Conservation (phyloP, 805 yeast species). For the Myxozyma monticola region DNA sequence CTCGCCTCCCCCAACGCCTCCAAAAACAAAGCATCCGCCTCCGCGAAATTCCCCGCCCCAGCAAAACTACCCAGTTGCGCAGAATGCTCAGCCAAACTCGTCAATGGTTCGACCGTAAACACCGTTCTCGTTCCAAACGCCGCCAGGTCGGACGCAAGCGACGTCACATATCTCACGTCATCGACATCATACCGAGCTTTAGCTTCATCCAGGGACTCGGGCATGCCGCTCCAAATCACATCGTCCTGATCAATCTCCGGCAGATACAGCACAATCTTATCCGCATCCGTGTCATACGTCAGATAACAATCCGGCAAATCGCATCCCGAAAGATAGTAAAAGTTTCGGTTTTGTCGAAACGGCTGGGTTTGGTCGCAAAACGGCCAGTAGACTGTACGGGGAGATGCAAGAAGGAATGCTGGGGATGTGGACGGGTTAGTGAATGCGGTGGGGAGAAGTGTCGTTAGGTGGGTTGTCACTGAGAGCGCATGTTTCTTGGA, state of each 20-base stretch:
- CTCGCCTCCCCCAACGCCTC: conserved; percentile 87
- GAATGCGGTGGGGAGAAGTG: conserved; percentile 9
- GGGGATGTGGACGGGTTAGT: conserved; percentile 33
- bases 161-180: conserved; percentile 64
- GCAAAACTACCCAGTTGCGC: not conserved
- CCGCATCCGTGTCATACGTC: conserved; percentile 54
- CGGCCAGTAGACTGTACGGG: conserved; percentile 47
- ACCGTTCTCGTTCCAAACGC: conserved; percentile 14
- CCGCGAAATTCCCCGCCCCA: not conserved
- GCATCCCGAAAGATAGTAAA: conserved; percentile 82
- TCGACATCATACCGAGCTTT: conserved; percentile 71
- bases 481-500: conserved; percentile 64
- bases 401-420: conserved; percentile 26
- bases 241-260: conserved; percentile 86
- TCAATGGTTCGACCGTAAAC: conserved; percentile 34
- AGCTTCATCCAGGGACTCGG: conserved; percentile 69
- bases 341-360: conserved; percentile 87
- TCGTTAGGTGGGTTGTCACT: conserved; percentile 12
- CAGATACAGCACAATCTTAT: conserved; percentile 67
- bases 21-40: conserved; percentile 25
- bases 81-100: conserved; percentile 22
- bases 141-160: conserved; percentile 43
- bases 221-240: conserved; percentile 95
- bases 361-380: conserved; percentile 68
- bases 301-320: conserved; percentile 76